Base-by-base conservation (phyloP, 2,329 filamentous ascomycete genomes). In the Paecilomyces formosus region DNA sequence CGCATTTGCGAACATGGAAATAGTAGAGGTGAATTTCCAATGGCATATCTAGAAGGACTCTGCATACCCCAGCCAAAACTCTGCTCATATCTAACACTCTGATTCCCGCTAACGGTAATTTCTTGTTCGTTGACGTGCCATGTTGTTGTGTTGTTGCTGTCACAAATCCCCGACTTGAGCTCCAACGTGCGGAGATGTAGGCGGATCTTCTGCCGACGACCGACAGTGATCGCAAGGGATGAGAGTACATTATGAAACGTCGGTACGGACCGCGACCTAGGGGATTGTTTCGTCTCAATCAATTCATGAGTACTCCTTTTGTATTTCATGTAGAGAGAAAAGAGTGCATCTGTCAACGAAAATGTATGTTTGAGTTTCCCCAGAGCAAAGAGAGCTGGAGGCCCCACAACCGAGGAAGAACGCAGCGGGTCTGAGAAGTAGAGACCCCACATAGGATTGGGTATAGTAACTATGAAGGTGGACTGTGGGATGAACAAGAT, bases 71-170 rank as follows among this genome's bases (percentile, higher is more conserved):
- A 13, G 67, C 68, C 2, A 71, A 56, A 13, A 71, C 66, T 6
- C 70, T 62, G 1, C 66, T 67, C n/a, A 71, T 54, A 60, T 72
- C 69, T 4, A 72, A 58, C 7, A 72, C 65, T 35, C 64, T 63
- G 18, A 72, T 61, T 2, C 70, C 70, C 1, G 53, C 18, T 2
- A 67, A 54, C 1, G 64, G 62, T 1, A 55, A 26, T 26, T 24
- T 55, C 33, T 26, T 49, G 6, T 55, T 55, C 21, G 21, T 55
- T 6, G 26, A n/a, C 2, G 9, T 13, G 12, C 33, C 21, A n/a
- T 22, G 24, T 6, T 18, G 26, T n/a, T 7, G 13, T 39, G 54
- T 22, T 18, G 54, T 5, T 21, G 54, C 24, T 26, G 54, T 31
- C 28, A 5, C 26, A 15, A 55, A n/a, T 13, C 54, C 24, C 49